Base-by-base conservation (phyloP, 805 yeast genomes). In the Jamesozyma gamospora region DNA sequence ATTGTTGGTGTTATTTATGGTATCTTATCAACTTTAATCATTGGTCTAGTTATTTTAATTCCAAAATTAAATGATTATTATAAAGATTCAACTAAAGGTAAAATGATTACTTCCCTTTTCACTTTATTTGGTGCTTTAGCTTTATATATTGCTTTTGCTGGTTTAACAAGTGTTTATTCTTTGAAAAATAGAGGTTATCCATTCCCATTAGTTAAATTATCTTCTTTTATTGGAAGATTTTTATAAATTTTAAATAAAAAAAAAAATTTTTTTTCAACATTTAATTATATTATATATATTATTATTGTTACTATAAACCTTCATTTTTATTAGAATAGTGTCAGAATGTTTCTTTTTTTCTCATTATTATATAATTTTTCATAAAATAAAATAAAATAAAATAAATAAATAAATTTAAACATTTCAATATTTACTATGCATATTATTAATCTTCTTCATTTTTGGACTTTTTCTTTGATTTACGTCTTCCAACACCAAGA, bases 131-230 rank as follows among this genome's bases (percentile, higher is more conserved):
- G 77, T 36, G 52, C 71, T 10, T 52, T 61, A 0, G 52, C 69
- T 16, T 55, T 83, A 14, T 72, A 78, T 49, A 55, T 79, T 27
- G 62, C 72, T 34, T 86, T 74, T 65, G 77, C 88, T 51, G 69
- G 72, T 35, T 65, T 84, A 48, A 65, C 87, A 42, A 63, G 69
- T 35, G 69, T 84, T 40, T 92, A 84, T 69, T 71, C 70, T 34
- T 53, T 73, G 53, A 92, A 92, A 67, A 76, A 77, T 47, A 60
- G 71, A 4, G 82, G 84, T 1, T 92, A 84, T 60, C 97, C 97
- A 32, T 82, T 69, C 65, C 67, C 64, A 47, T 65, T 90, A 48
- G 54, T 74, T 41, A 60, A 61, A 36, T 45, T 68, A 16, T 41
- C 51, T 11, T 35, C 49, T n/a, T 41, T 52, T 6, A n/a, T n/a